Percentiles rank a stretch among this genome's conserved stretches.
Conservation (phyloP, 1,139 yeast species). For the Dujonia santamariae region DNA sequence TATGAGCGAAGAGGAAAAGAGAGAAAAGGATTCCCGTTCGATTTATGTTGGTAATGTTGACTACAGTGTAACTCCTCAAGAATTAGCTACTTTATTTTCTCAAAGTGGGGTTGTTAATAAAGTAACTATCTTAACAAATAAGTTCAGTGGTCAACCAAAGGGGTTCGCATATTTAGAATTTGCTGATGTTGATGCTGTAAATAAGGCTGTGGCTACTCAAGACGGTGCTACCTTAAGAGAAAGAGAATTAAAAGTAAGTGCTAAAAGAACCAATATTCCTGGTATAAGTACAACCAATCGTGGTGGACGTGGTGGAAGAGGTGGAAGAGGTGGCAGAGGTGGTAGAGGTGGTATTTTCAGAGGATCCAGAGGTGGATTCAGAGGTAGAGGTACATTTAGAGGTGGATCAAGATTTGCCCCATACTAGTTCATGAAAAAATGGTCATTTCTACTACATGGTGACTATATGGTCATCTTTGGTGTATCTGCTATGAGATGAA, state of each 20-base stretch:
- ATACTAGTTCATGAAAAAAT: constrained; percentile 7
- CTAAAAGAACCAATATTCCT: constrained; percentile 80
- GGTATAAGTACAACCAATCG: constrained; percentile 53
- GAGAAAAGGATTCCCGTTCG: constrained; percentile 67
- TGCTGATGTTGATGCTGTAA: constrained; percentile 58
- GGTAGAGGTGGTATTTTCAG: constrained; percentile 15
- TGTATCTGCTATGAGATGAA: too few species aligned
- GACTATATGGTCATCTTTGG: too few species aligned
- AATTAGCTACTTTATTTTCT: constrained; percentile 74
- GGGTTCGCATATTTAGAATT: constrained; percentile 87
- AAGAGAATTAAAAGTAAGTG: constrained; percentile 65
- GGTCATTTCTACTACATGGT: neutral
- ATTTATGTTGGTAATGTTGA: constrained; percentile 89
- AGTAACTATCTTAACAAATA: constrained; percentile 75
- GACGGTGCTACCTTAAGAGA: constrained; percentile 68
- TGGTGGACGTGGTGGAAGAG: constrained; percentile 35
- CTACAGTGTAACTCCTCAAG: constrained; percentile 74
- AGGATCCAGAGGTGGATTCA: constrained; percentile 18
- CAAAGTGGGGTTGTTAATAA: constrained; percentile 76
- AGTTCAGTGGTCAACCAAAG: constrained; percentile 73
- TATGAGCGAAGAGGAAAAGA: constrained; percentile 31
- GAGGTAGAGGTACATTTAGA: constrained; percentile 15
- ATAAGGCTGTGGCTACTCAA: constrained; percentile 58
- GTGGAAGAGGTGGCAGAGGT: constrained; percentile 26
- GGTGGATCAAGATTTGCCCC: constrained; percentile 22